Base-by-base conservation (phyloP, 1,139 yeast genomes). In the Martiniozyma asiatica region DNA sequence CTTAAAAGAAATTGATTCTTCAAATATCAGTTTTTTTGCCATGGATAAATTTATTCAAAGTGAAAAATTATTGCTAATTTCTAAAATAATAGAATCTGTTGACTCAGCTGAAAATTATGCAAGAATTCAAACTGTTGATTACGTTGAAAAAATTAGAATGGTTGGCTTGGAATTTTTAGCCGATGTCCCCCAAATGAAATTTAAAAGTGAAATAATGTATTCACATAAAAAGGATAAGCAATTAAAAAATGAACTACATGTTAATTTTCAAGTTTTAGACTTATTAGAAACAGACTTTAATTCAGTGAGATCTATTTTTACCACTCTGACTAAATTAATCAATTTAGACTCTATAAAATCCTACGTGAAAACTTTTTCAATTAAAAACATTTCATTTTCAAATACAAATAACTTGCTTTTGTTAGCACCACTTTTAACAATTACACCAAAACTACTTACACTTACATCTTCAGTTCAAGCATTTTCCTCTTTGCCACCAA, bases 181-280 rank as follows among this genome's bases (percentile, higher is more conserved):
- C 4, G 72, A 70, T 22, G 59, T 73, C 56, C 65, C 58, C 29
- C 36, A 34, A 15, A 77, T 78, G 39, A 68, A 67, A 8, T 87
- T 89, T 57, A 72, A 80, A 35, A 69, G 81, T 11, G 78, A 73
- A 16, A 65, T 79, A 29, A 89, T 89, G 98, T 89, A 85, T 44
- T 69, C 84, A 3, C 72, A 87, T 43, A 65, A 66, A 34, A 68
- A 67, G 27, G 95, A 89, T 45, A 53, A 67, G 5, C 31, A 34
- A 13, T 56, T 75, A 24, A 66, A 72, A 23, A 72, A 77, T 41
- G 63, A 68, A 29, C 58, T 87, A 27, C 61, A 67, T 37, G 68
- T 73, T 22, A 65, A 68, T 22, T 65, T 87, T 27, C 70, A 75
- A 11, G 33, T 80, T 3, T 35, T 63, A 12, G 97, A 89, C 52